Evolutionary conservation across 805 yeast species (phyloP).

Genomic region (Metschnikowia borealis): DNA sequence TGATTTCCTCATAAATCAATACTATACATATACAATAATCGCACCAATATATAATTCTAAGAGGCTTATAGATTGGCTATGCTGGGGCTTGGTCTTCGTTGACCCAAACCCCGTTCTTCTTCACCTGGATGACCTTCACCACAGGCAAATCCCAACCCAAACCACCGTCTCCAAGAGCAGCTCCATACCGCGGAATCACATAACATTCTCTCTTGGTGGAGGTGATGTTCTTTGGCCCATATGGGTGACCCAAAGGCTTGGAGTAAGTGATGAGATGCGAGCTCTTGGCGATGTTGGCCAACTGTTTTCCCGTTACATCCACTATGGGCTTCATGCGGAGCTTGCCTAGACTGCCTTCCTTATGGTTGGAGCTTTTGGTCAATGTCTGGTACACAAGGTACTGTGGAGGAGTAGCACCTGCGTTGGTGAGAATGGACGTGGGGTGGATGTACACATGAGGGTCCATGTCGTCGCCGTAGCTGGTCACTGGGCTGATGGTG

Average conservation of each 20-base stretch:
- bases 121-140: conserved; percentile 68
- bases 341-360: conserved; percentile 37
- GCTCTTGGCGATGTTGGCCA: conserved; percentile 71
- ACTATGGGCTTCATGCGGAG: conserved; percentile 73
- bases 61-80: background rate
- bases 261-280: conserved; percentile 78
- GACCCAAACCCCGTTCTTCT: conserved; percentile 66
- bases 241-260: conserved; percentile 87
- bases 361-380: conserved; percentile 48
- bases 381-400: conserved; percentile 71
- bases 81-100: conserved; percentile 13
- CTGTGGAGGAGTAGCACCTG: conserved; percentile 73
- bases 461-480: conserved; percentile 36
- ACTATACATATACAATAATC: background rate
- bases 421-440: conserved; percentile 53
- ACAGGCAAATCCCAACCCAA: conserved; percentile 89
- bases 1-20: no score
- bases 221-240: conserved; percentile 68
- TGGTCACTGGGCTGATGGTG: conserved; percentile 47
- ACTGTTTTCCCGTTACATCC: conserved; percentile 68
- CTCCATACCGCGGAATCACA: conserved; percentile 88
- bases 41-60: no score
- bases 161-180: conserved; percentile 76
- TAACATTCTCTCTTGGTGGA: conserved; percentile 77
- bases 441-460: conserved; percentile 79